phyloP scores from a whole-genome alignment of 257 asterid species.

The Scutellaria galericulata region DNA sequence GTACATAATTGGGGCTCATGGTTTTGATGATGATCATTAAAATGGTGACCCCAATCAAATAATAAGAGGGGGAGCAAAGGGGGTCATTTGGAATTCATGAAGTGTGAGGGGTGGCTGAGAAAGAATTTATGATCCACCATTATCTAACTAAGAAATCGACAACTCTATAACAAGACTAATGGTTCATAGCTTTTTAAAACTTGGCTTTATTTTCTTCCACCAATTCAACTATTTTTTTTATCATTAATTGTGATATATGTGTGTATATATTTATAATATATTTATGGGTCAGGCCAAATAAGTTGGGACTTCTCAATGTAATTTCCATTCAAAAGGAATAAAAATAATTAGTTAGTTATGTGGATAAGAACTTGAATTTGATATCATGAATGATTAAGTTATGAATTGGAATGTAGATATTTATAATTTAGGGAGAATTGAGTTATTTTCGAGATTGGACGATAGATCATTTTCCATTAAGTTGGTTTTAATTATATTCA shows the following conservation, averaged over 20 bases:
- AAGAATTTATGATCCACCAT: constrained; percentile 40
- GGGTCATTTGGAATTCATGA: constrained; percentile 47
- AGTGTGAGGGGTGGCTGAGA: constrained; percentile 32
- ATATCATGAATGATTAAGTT: not conserved
- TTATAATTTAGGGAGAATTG: no score
- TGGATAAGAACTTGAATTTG: not conserved
- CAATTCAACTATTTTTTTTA: not conserved
- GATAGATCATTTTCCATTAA: no score
- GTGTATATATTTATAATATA: constrained; percentile 6
- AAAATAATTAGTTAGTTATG: not conserved
- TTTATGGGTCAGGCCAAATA: constrained; percentile 4
- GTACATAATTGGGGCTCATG: constrained; percentile 28
- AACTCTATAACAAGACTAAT: constrained; percentile 41
- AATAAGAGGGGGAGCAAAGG: constrained; percentile 36
- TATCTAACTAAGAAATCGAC: constrained; percentile 44
- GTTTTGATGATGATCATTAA: constrained; percentile 31
- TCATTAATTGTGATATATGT: no score
- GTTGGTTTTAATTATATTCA: no score
- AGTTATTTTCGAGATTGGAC: no score
- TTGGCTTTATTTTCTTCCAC: constrained; percentile 44
- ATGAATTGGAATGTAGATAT: not conserved
- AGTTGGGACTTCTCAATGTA: not conserved
- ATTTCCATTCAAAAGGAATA: not conserved
- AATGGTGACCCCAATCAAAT: constrained; percentile 40
- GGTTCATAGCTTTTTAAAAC: constrained; percentile 36